Conservation (phyloP, 1,284 basidiomycete genomes). For the Cryptococcus maquisensis region DNA sequence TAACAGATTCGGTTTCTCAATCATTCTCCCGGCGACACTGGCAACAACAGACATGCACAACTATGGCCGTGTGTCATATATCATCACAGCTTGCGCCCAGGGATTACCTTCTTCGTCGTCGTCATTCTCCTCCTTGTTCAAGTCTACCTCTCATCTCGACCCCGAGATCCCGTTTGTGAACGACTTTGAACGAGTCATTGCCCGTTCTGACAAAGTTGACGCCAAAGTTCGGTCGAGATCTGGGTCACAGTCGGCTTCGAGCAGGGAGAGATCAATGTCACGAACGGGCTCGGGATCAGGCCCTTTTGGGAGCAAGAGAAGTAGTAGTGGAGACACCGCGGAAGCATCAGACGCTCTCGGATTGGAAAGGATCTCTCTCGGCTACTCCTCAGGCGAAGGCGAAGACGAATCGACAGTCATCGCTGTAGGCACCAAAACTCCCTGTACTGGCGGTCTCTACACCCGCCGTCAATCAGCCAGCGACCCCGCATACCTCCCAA, state of each 20-base stretch:
- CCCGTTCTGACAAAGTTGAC: not conserved
- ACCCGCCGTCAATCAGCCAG: constrained; percentile 18
- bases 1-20: constrained; percentile 31
- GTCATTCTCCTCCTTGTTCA: constrained; percentile 12
- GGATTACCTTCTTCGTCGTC: constrained; percentile 6
- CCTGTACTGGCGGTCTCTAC: constrained; percentile 22
- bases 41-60: constrained; percentile 34
- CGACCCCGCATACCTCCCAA: not conserved
- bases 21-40: constrained; percentile 36
- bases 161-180: not conserved
- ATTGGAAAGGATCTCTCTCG: not conserved
- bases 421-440: constrained; percentile 16
- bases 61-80: constrained; percentile 33
- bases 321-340: too few species aligned
- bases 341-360: not conserved
- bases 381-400: not conserved
- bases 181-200: not conserved
- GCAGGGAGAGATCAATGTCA: too few species aligned
- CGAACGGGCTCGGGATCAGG: too few species aligned
- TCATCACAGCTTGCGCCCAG: constrained; percentile 30
- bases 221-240: not conserved
- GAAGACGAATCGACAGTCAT: constrained; percentile 7
- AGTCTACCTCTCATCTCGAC: not conserved
- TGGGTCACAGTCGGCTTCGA: not conserved
- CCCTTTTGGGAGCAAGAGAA: too few species aligned